These are phyloP conservation scores for Plenodomus biglobosus DNA, from an alignment of 2,329 filamentous ascomycete species.

Conservation along the genomic window DNA sequence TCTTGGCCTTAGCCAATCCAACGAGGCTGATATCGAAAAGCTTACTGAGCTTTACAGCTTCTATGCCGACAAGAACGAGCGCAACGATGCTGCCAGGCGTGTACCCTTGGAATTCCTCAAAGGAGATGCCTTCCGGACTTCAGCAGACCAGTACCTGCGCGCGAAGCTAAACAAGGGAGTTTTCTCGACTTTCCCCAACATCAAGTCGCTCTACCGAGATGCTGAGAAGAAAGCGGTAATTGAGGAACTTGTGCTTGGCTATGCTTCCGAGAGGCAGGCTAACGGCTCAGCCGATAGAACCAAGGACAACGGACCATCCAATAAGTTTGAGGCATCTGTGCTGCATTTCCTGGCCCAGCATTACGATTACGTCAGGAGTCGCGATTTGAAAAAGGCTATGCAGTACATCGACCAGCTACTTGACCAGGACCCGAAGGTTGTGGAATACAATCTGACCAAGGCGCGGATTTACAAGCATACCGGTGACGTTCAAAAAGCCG, in stretches of 20 bases:
- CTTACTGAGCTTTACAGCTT: slow-evolving; percentile 77
- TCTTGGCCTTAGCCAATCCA: slow-evolving; percentile 63
- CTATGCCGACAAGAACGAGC: slow-evolving; percentile 77
- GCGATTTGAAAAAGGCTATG: slow-evolving; percentile 78
- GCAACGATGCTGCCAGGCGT: slow-evolving; percentile 80
- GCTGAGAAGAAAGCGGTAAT: slow-evolving; percentile 75
- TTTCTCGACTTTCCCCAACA: slow-evolving; percentile 92
- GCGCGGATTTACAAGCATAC: slow-evolving; percentile 92
- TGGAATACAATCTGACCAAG: slow-evolving; percentile 94
- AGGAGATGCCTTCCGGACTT: slow-evolving; percentile 77
- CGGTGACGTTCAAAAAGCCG: slow-evolving; percentile 76
- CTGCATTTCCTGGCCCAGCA: slow-evolving; percentile 95
- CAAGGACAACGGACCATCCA: slow-evolving; percentile 56
- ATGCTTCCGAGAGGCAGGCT: slow-evolving; percentile 62
- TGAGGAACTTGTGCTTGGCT: slow-evolving; percentile 74
- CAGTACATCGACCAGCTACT: slow-evolving; percentile 83
- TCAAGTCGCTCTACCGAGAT: slow-evolving; percentile 89
- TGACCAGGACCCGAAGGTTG: slow-evolving; percentile 73
- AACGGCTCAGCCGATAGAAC: slow-evolving; percentile 55
- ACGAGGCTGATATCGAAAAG: slow-evolving; percentile 66
- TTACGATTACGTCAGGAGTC: slow-evolving; percentile 89
- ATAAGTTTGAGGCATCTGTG: slow-evolving; percentile 71
- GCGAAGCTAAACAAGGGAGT: slow-evolving; percentile 90
- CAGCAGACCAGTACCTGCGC: slow-evolving; percentile 76
- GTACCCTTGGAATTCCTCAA: slow-evolving; percentile 84